These are phyloP conservation scores for Gastrolobium villosum DNA, from an alignment of 306 rosid genomes.

Conservation along the genomic window DNA sequence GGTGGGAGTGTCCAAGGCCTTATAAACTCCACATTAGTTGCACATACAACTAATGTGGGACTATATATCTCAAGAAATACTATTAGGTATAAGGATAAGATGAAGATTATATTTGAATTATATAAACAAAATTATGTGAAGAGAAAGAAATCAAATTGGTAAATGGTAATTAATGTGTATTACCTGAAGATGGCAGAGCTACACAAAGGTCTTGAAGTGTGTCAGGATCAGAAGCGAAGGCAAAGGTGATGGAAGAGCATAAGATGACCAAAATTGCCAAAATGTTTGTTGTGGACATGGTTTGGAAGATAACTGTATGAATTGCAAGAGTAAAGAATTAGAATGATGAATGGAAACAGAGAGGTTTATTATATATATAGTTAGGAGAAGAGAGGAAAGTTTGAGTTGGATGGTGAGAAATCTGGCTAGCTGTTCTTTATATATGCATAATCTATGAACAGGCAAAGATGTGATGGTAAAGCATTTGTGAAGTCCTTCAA, in stretches of 20 bases:
- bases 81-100: no score
- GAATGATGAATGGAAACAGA: slow-evolving; percentile 25
- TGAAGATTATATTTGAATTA: neutral
- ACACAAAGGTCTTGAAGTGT: slow-evolving; percentile 69
- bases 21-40: no score
- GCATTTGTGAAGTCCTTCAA: slow-evolving; percentile 41
- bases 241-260: slow-evolving; percentile 39
- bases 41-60: no score
- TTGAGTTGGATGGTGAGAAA: slow-evolving; percentile 42
- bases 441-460: slow-evolving; percentile 33
- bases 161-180: neutral
- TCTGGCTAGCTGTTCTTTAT: slow-evolving; percentile 33
- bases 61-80: no score
- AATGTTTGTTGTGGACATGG: slow-evolving; percentile 48
- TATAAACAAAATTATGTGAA: neutral
- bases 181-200: slow-evolving; percentile 66
- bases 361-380: neutral
- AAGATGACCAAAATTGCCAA: slow-evolving; percentile 45
- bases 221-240: slow-evolving; percentile 62
- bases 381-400: slow-evolving; percentile 25
- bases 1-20: no score
- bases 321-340: neutral
- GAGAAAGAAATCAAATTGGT: slow-evolving; percentile 12
- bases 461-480: slow-evolving; percentile 49
- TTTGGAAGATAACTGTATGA: slow-evolving; percentile 28